Evolutionary conservation across 164 flowering plant species (phyloP).

Genomic region (Stephania cephalantha): DNA sequence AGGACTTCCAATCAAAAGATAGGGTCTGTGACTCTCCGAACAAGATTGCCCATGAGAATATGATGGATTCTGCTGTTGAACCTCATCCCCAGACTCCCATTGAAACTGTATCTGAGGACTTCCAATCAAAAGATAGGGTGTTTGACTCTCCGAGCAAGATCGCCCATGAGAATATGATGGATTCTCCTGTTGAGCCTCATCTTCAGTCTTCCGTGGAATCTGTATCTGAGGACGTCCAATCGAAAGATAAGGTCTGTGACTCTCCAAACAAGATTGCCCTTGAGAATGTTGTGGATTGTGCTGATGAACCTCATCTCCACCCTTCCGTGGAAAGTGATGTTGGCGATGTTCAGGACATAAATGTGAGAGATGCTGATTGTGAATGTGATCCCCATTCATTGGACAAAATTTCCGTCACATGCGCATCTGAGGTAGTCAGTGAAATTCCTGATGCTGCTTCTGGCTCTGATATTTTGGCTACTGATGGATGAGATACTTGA

Average conservation of each 20-base stretch:
- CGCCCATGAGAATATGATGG: neutral
- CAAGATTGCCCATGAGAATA: neutral
- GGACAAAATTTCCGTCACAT: neutral
- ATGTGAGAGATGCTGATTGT: conserved; percentile 7
- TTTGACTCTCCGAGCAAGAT: neutral
- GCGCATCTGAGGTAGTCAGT: neutral
- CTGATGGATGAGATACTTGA: conserved; percentile 5
- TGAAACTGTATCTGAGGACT: neutral
- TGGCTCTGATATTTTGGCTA: neutral
- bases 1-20: neutral
- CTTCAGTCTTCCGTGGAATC: neutral
- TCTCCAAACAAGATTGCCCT: neutral
- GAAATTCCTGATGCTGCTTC: neutral
- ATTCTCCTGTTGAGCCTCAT: neutral
- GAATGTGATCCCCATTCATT: conserved; percentile 1
- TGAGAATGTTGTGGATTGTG: neutral
- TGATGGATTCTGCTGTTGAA: neutral
- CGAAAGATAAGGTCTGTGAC: neutral
- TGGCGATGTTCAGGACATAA: conserved; percentile 18
- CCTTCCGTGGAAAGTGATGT: neutral
- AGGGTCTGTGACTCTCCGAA: neutral
- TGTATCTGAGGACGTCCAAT: neutral
- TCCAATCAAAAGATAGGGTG: neutral
- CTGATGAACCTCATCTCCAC: neutral
- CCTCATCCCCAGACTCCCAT: neutral